Evolutionary conservation across 257 asterid species (phyloP).

Genomic region (Forsythia suspensa): DNA sequence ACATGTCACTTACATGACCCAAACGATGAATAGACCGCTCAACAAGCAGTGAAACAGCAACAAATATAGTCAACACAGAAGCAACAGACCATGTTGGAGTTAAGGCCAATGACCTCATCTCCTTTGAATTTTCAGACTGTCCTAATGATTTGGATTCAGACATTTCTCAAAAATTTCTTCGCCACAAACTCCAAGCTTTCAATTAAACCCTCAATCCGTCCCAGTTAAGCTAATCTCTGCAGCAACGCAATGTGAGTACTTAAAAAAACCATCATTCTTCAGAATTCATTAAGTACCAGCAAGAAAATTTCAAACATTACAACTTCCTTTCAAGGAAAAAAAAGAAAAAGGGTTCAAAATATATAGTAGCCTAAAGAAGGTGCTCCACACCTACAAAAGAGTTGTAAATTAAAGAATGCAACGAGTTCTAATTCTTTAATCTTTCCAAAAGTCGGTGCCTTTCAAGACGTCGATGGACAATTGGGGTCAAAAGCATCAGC

Average conservation of each 20-base stretch:
- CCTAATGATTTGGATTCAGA: slow-evolving; percentile 40
- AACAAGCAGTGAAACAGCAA: slow-evolving; percentile 88
- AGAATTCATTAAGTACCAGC: background rate
- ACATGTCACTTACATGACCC: slow-evolving; percentile 59
- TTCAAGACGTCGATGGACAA: slow-evolving; percentile 1
- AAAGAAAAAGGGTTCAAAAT: no score
- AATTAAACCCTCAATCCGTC: slow-evolving; percentile 11
- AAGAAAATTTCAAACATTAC: slow-evolving; percentile 8
- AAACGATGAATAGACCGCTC: slow-evolving; percentile 92
- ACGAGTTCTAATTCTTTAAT: background rate
- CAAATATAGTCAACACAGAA: slow-evolving; percentile 77
- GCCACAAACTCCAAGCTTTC: background rate
- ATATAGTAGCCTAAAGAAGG: slow-evolving; percentile 10
- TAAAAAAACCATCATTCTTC: slow-evolving; percentile 1
- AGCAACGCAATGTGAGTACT: slow-evolving; percentile 4
- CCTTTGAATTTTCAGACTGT: slow-evolving; percentile 41
- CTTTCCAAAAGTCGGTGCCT: slow-evolving; percentile 22
- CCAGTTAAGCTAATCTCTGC: slow-evolving; percentile 2
- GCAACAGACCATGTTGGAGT: slow-evolving; percentile 99
- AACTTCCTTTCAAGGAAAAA: no score
- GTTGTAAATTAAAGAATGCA: slow-evolving; percentile 19
- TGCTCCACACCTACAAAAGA: slow-evolving; percentile 1
- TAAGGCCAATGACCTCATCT: slow-evolving; percentile 78
- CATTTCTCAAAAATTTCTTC: slow-evolving; percentile 24
- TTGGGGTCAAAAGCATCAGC: slow-evolving; percentile 1